phyloP scores from a whole-genome alignment of 306 rosid genomes.

The Corylus heterophylla region DNA sequence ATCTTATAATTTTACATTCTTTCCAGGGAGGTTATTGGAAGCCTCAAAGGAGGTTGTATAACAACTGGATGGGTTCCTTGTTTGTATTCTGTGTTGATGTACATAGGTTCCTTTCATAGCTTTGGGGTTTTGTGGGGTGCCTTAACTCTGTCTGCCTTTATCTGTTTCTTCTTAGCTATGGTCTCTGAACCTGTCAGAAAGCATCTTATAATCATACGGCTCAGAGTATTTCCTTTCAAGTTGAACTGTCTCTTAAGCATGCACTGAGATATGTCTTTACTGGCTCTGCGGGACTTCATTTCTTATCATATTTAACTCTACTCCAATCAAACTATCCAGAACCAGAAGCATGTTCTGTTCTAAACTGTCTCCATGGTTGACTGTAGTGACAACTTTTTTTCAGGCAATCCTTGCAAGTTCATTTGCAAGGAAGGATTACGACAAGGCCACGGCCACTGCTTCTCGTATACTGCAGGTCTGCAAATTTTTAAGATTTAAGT shows the following conservation, averaged over 20 bases:
- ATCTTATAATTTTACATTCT: not conserved
- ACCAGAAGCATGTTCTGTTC: not conserved
- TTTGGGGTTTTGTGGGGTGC: not conserved
- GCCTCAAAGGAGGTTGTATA: not conserved
- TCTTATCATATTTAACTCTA: not conserved
- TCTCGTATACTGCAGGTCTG: conserved; percentile 81
- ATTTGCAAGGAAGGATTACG: conserved; percentile 80
- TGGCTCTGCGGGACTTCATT: not conserved
- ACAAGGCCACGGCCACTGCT: conserved; percentile 71
- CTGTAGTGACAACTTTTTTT: conserved; percentile 21
- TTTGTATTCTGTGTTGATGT: not conserved
- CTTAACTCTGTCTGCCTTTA: not conserved
- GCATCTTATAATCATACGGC: too few relatives aligned
- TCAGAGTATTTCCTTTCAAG: not conserved
- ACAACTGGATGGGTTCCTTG: not conserved
- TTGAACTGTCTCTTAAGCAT: not conserved
- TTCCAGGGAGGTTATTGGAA: not conserved
- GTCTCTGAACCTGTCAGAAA: too few relatives aligned
- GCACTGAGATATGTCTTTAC: not conserved
- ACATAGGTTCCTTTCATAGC: not conserved
- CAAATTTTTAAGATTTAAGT: not conserved
- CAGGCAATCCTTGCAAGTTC: conserved; percentile 94
- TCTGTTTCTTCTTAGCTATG: too few relatives aligned
- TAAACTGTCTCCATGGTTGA: not conserved
- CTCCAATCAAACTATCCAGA: not conserved